Evolutionary conservation across 768 basidiomycete species (phyloP), one percentile per base, ranked within the genome.

Genomic region (Lactarius indigo): DNA sequence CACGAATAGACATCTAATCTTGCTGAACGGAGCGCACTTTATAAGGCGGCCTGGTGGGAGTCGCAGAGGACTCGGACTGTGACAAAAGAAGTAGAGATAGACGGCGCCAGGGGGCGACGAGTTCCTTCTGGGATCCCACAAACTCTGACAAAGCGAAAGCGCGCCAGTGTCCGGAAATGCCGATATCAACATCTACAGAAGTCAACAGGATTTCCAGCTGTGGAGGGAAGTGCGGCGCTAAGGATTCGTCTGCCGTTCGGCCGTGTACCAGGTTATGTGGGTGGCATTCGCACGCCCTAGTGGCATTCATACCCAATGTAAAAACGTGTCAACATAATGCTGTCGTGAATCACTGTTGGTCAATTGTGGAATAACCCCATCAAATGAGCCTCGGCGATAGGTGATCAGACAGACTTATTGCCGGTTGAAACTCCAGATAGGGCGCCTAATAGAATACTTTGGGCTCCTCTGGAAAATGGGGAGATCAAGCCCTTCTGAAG

Each of bases 141-240:
- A 66, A 62, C 55, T 41, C 50, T 57, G 65, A 66, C 61, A 66
- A 62, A 61, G 50, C n/a, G 61, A 59, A 65, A 65, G 31, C 26
- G 28, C 26, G 31, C 52, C 41, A 35, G 57, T 26, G 55, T 44
- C 44, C 23, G 26, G 28, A 39, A 15, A n/a, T 26, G 30, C 61
- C 30, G 30, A 66, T 63, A 66, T 33, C 39, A 23, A 26, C 9
- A 41, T 39, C 63, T 58, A 30, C 18, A 57, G 39, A 42, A 52
- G 65, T 62, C 39, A 66, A 35, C n/a, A 58, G 61, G 60, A 66
- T 58, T 58, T 17, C 65, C 61, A 52, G 33, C 61, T 52, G 30
- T n/a, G 65, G 65, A 62, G 44, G 52, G 65, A 66, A 62, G 54
- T 57, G 60, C 55, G 65, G 65, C 55, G 65, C 65, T 57, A 61